Evolutionary conservation across 768 basidiomycete genomes (phyloP), one percentile per base, ranked within the genome.

Genomic region (Mycena venus): DNA sequence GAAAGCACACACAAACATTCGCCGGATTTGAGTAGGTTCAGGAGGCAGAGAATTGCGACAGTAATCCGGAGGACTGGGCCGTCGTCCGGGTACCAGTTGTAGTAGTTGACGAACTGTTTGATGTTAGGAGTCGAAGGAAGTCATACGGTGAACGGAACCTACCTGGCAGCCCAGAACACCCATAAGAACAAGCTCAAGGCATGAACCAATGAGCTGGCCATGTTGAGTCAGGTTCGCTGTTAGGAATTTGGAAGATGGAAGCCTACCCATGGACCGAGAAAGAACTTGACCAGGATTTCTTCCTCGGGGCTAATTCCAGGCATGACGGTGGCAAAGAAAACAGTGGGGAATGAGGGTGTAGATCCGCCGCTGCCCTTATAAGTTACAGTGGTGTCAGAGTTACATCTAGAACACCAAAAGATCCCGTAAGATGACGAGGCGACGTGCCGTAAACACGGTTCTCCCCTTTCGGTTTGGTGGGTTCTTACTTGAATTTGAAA

Each of bases 201-300:
- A 60, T 19, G 44, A 49, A 15, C 72, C 72, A 21, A 62, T 44
- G 64, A 73, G 64, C 72, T 73, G 17, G 12, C 53, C 27, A 23
- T 31, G 32, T 49, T 47, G 51, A 8, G 67, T 68, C 40, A 68
- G 55, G 29, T 31, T 58, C 67, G 34, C 29, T 32, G 11, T 25
- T 6, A 62, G 31, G 49, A 59, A n/a, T n/a, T 27, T 9, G 25
- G 19, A 71, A 56, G 42, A 63, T 64, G 32, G 47, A 65, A 60
- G 42, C 63, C 2, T 29, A 72, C 70, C 70, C 70, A 72, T 44
- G 70, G 56, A 32, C 70, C 70, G 32, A 72, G 70, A 25, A 72
- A 36, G 17, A n/a, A 42, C 56, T 44, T 68, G 40, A 47, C 53
- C 53, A 55, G 29, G 53, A 55, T 31, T 55, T 55, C 53, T 55